A percentile compares a stretch with the other conserved stretches of the same genome.
Conservation (phyloP, 768 basidiomycete genomes). For the Rhizopogon rudus region DNA sequence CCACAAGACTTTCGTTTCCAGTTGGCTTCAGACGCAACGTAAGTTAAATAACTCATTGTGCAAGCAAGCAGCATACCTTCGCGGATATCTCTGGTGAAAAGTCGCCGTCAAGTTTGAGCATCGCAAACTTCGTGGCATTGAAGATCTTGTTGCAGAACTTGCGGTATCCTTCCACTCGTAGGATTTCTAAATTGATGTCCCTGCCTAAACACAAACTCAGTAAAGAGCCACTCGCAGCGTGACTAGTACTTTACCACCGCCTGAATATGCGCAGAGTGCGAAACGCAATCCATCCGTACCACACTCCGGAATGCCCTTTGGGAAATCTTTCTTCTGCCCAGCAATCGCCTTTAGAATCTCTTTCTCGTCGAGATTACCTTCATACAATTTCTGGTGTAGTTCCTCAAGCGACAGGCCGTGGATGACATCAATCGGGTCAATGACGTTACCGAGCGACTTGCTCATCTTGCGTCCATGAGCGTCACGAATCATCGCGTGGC, state of each 20-base stretch:
- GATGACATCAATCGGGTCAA: constrained; percentile 95
- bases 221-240: neutral
- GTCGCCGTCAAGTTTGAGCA: constrained; percentile 86
- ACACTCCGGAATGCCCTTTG: constrained; percentile 98
- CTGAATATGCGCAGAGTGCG: constrained; percentile 91
- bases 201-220: constrained; percentile 51
- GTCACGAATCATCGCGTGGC: constrained; percentile 98
- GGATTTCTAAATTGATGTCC: constrained; percentile 95
- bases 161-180: constrained; percentile 95
- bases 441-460: constrained; percentile 96
- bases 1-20: constrained; percentile 86
- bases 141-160: constrained; percentile 99
- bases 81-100: constrained; percentile 72
- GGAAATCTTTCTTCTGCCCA: constrained; percentile 99
- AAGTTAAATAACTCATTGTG: neutral
- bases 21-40: constrained; percentile 52
- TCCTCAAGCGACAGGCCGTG: constrained; percentile 75
- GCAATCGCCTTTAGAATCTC: constrained; percentile 88
- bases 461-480: constrained; percentile 99
- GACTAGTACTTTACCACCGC: constrained; percentile 54
- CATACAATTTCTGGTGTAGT: constrained; percentile 79
- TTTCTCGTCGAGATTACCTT: constrained; percentile 91
- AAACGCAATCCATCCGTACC: constrained; percentile 96
- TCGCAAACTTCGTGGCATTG: constrained; percentile 99
- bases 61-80: constrained; percentile 43